These are phyloP conservation scores for Yamadazyma friedrichii DNA, from an alignment of 1,139 yeast genomes.

Conservation along the genomic window DNA sequence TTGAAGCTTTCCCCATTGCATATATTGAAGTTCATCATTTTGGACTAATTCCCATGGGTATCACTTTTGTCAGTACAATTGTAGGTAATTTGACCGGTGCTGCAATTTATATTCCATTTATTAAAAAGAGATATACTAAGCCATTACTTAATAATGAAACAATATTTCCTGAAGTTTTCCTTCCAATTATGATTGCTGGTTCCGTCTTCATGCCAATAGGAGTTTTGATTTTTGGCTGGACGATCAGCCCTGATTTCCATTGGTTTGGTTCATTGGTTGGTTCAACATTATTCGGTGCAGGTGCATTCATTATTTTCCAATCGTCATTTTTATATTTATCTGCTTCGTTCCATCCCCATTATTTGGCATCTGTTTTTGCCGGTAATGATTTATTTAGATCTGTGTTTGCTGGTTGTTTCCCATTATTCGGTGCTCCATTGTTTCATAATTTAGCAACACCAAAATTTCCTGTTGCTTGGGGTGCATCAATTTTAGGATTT, in stretches of 20 bases:
- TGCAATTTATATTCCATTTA: slow-evolving; percentile 20
- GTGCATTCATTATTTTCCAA: slow-evolving; percentile 44
- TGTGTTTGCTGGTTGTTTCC: slow-evolving; percentile 59
- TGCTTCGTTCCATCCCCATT: slow-evolving; percentile 31
- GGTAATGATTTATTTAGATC: slow-evolving; percentile 56
- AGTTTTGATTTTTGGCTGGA: slow-evolving; percentile 52
- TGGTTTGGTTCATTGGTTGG: slow-evolving; percentile 46
- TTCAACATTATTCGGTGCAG: slow-evolving; percentile 34
- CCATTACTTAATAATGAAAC: slow-evolving; percentile 21
- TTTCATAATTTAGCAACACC: slow-evolving; percentile 43
- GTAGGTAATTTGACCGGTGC: slow-evolving; percentile 40
- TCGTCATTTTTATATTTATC: slow-evolving; percentile 34
- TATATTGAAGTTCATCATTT: slow-evolving; percentile 22
- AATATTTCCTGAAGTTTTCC: slow-evolving; percentile 38
- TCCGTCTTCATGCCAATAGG: slow-evolving; percentile 43
- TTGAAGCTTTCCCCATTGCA: slow-evolving; percentile 33
- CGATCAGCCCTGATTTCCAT: slow-evolving; percentile 34
- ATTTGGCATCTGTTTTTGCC: slow-evolving; percentile 59
- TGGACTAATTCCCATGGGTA: slow-evolving; percentile 27
- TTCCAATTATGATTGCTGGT: slow-evolving; percentile 47
- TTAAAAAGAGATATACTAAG: slow-evolving; percentile 23
- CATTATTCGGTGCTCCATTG: slow-evolving; percentile 56
- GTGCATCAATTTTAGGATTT: slow-evolving; percentile 48
- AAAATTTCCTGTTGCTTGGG: slow-evolving; percentile 58
- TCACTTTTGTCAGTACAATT: slow-evolving; percentile 23